These are phyloP conservation scores for Trichosporon sp. DNA, from an alignment of 1,284 basidiomycete species.

Conservation along the genomic window DNA sequence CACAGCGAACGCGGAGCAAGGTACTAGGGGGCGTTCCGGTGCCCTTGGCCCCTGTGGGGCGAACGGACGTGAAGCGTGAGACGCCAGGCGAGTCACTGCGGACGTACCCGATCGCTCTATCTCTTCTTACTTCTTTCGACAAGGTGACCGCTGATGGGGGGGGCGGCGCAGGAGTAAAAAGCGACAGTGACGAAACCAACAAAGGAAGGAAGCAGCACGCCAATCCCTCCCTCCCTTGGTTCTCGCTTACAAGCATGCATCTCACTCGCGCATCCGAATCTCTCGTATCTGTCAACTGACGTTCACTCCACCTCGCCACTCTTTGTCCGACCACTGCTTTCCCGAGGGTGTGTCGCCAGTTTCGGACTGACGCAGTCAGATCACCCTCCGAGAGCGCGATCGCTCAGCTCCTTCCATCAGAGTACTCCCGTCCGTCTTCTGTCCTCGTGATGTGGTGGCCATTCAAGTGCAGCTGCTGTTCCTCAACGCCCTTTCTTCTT, in stretches of 20 bases:
- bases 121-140: conserved; percentile 15
- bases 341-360: neutral
- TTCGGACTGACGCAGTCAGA: neutral
- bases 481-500: neutral
- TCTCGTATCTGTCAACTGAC: neutral
- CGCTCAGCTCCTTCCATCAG: neutral
- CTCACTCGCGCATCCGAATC: neutral
- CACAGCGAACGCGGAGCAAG: neutral
- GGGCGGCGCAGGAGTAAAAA: neutral
- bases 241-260: neutral
- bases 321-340: neutral
- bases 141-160: neutral
- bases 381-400: conserved; percentile 9
- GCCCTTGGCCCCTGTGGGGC: neutral
- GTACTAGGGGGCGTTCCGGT: neutral
- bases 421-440: neutral
- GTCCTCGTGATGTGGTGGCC: neutral
- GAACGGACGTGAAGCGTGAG: neutral
- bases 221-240: neutral
- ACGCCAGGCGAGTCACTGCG: neutral
- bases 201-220: conserved; percentile 3
- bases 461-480: neutral
- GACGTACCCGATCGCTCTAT: conserved; percentile 11
- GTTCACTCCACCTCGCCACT: neutral
- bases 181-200: neutral